Percentiles rank a stretch among this genome's conserved stretches.
phyloP scores from a whole-genome alignment of 2,329 filamentous ascomycete genomes.

The Penicillium expansum region DNA sequence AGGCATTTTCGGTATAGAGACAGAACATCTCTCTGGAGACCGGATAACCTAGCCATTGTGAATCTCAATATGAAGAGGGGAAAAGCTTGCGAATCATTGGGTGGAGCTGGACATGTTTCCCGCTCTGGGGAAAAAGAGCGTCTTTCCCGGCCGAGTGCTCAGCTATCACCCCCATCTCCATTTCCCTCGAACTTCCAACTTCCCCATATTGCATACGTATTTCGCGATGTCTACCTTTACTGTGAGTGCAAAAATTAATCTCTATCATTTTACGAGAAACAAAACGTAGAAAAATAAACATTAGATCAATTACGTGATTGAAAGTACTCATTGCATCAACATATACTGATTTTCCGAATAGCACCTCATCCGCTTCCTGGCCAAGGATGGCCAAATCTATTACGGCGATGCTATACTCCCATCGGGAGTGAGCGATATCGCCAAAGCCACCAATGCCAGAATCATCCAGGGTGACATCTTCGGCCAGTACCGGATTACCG shows the following conservation, averaged over 20 bases:
- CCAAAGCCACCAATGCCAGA: constrained; percentile 59
- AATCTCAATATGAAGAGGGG: neutral
- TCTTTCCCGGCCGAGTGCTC: constrained; percentile 28
- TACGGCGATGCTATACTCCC: constrained; percentile 74
- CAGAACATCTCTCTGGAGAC: constrained; percentile 86
- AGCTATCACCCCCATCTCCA: neutral
- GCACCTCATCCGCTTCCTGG: constrained; percentile 71
- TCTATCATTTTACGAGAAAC: neutral
- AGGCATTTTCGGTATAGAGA: constrained; percentile 83
- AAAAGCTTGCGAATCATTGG: constrained; percentile 9
- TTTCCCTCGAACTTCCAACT: neutral
- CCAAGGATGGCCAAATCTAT: constrained; percentile 66
- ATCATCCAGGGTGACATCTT: constrained; percentile 67
- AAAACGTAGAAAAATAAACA: neutral
- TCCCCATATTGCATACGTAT: neutral
- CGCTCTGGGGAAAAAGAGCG: neutral
- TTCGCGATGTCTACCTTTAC: constrained; percentile 14
- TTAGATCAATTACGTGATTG: neutral
- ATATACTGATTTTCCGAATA: constrained; percentile 34
- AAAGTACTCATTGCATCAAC: neutral
- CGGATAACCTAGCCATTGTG: constrained; percentile 60
- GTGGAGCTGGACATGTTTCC: constrained; percentile 20
- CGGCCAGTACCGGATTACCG: constrained; percentile 61
- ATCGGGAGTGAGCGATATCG: constrained; percentile 57
- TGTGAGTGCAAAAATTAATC: constrained; percentile 3